These are phyloP conservation scores for Avicennia marina DNA, from an alignment of 257 asterid genomes.

Conservation along the genomic window DNA sequence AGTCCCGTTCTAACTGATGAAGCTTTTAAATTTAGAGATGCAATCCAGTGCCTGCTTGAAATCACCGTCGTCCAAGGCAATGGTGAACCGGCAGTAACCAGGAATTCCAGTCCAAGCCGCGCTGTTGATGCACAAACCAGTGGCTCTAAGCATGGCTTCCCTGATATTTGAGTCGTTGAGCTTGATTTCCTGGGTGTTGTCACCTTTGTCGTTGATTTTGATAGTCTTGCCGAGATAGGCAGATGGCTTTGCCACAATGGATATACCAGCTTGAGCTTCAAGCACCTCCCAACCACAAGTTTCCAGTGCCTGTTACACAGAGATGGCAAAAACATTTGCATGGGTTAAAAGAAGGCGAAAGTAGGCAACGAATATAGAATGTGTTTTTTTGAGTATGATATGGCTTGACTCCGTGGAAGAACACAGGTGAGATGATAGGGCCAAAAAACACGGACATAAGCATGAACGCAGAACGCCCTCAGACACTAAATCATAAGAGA, in stretches of 20 bases:
- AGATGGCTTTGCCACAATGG: constrained; percentile 75
- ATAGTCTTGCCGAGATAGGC: constrained; percentile 66
- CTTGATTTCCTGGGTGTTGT: constrained; percentile 34
- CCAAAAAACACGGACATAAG: too few relatives aligned
- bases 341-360: too few relatives aligned
- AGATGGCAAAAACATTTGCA: constrained; percentile 15
- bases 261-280: constrained; percentile 74
- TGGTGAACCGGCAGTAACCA: constrained; percentile 83
- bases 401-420: too few relatives aligned
- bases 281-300: constrained; percentile 86
- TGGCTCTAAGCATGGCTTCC: constrained; percentile 64
- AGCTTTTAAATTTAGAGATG: constrained; percentile 61
- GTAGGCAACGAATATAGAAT: too few relatives aligned
- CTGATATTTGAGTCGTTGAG: constrained; percentile 81
- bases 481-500: too few relatives aligned
- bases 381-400: too few relatives aligned
- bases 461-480: too few relatives aligned
- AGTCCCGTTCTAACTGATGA: constrained; percentile 24
- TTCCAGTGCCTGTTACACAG: constrained; percentile 53
- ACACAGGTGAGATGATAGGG: too few relatives aligned
- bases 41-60: constrained; percentile 76
- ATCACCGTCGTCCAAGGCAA: constrained; percentile 68
- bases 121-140: constrained; percentile 91
- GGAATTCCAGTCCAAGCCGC: constrained; percentile 89
- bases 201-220: constrained; percentile 27